phyloP scores from a whole-genome alignment of 768 basidiomycete genomes.

The Leccinum uliginosum region DNA sequence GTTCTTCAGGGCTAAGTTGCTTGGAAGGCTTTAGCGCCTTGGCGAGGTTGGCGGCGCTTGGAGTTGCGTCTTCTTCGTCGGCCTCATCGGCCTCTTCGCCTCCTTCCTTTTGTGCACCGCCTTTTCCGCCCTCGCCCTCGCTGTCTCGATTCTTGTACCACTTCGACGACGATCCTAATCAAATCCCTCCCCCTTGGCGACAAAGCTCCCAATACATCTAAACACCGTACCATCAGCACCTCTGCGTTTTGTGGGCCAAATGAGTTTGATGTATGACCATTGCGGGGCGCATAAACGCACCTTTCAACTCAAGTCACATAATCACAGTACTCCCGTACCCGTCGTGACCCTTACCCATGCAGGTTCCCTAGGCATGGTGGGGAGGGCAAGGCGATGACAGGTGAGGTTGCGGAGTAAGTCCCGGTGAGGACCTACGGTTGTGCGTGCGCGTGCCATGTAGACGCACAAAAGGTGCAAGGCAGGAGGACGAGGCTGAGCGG shows the following conservation, averaged over 20 bases:
- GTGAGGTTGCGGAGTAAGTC: no score
- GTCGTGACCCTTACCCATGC: no score
- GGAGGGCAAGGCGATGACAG: no score
- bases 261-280: neutral
- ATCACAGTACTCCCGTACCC: no score
- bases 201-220: slow-evolving; percentile 77
- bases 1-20: slow-evolving; percentile 55
- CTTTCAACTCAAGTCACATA: slow-evolving; percentile 65
- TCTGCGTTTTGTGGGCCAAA: slow-evolving; percentile 22
- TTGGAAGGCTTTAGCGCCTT: slow-evolving; percentile 27
- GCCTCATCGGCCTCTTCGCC: slow-evolving; percentile 25
- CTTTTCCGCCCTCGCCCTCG: slow-evolving; percentile 36
- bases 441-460: no score
- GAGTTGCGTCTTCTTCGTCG: slow-evolving; percentile 3
- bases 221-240: slow-evolving; percentile 61
- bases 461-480: no score
- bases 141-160: slow-evolving; percentile 71
- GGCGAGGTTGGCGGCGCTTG: slow-evolving; percentile 9
- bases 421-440: no score
- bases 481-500: slow-evolving; percentile 15
- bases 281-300: slow-evolving; percentile 35
- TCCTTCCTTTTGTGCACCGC: slow-evolving; percentile 31
- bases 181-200: slow-evolving; percentile 76
- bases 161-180: slow-evolving; percentile 84
- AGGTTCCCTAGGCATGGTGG: no score